Base-by-base conservation (phyloP, 2,329 filamentous ascomycete species). In the Raffaelea arxii region DNA sequence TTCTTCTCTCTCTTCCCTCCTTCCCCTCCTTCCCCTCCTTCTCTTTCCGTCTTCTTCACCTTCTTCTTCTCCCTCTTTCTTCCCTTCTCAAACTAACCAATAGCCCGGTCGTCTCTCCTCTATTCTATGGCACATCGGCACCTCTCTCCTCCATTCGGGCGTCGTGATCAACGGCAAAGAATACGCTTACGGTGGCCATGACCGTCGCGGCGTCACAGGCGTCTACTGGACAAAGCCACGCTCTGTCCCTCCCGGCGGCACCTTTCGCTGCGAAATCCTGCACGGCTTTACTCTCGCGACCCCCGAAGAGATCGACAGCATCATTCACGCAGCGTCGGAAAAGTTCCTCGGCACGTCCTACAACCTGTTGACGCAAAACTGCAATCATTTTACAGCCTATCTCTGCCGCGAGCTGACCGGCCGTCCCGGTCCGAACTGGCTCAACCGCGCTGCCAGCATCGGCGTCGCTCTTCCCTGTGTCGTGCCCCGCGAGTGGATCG, bases 171-270 rank as follows among this genome's bases (percentile, higher is more conserved):
- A 82, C 60, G 78, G 82, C 54, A 77, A 72, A 52, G 87, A 94
- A 68, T 94, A 92, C 60, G 87, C 87, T 21, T 94, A 87, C 58
- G 87, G 87, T 38, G 87, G 87, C 2, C 87, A 94, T 61, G 80
- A 86, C 58, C 77, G 76, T 55, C 76, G 69, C 43, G 76, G 77
- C 22, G 63, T 82, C 47, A 91, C 84, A 4, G 87, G 87, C 42
- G 86, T 94, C 9, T 94, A 92, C 67, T 89, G 81, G 80, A 91
- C 86, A 16, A 80, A 72, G 51, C 86, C 87, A 1, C 74, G 72
- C 53, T 75, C 78, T 25, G 78, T 83, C 42, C 86, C 86, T 0
- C 85, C 86, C 0, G 86, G 86, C 25, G 86, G 84, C 39, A 87
- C 82, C 1, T 91, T 89, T 66, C 76, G 77, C 56, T 78, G 74